Base-by-base conservation (phyloP, 345 rosid species). In the Pseudoturritis turrita region DNA sequence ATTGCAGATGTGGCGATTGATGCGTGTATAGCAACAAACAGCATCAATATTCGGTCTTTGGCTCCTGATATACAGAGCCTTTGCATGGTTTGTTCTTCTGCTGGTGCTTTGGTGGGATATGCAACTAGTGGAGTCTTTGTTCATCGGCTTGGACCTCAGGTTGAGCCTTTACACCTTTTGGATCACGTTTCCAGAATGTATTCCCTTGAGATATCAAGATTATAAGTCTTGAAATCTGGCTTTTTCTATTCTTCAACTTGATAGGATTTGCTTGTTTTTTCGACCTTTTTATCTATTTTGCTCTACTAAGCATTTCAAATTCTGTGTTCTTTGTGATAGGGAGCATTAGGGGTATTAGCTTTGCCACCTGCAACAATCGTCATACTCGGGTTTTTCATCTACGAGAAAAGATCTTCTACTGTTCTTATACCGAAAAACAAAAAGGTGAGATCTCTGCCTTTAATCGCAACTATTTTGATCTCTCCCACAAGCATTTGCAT, bases 11-110 rank as follows among this genome's bases (percentile, higher is more conserved):
- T 89, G 25, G 88, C 85, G 3, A 91, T 89, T 58, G 97, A 91
- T 78, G 97, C 97, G 10, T 87, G 97, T 81, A 84, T 91, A 67
- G 97, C 96, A 10, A 84, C 69, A 49, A 87, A 87, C 65, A 88
- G 92, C 33, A 88, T 91, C 43, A 81, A 80, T 79, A 62, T 82
- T 22, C 68, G 83, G 28, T 64, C 81, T 6, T 69, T 91, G 68
- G 92, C 96, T 11, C 83, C 97, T 17, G 97, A 91, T 76, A 87
- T 91, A 84, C 97, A 91, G 70, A 83, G 88, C 46, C 92, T 88
- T 55, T 91, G 96, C 60, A 85, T 89, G 70, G 60, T 88, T 75
- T 91, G 96, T 74, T 87, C 96, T 22, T 83, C 96, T 40, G 83
- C 84, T n/a, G 96, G 97, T 21, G 87, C 96, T 71, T 70, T 91